Evolutionary conservation across 1,284 basidiomycete genomes (phyloP).

Genomic region (Cystobasidium sp.): DNA sequence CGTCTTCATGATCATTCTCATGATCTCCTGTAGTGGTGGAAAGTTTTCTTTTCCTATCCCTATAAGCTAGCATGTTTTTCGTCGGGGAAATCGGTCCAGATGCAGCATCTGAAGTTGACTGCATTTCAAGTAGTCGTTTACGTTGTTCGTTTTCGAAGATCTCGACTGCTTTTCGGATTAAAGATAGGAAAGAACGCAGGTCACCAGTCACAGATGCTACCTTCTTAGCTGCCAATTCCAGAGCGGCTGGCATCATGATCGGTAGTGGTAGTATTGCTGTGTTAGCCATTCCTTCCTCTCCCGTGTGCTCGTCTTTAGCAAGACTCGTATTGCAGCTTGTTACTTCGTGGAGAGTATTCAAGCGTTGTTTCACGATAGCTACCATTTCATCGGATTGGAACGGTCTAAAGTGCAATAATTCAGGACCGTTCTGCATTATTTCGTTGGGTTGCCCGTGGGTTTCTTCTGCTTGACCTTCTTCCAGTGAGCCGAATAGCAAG

Average conservation of each 20-base stretch:
- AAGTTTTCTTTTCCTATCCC: background rate
- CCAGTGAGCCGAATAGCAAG: conserved; percentile 51
- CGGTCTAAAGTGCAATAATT: conserved; percentile 58
- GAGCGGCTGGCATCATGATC: conserved; percentile 56
- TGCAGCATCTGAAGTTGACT: background rate
- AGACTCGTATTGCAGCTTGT: background rate
- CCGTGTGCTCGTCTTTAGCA: background rate
- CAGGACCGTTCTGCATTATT: conserved; percentile 49
- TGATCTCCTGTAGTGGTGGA: no score
- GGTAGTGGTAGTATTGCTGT: conserved; percentile 47
- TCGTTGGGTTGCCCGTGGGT: no score
- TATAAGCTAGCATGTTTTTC: conserved; percentile 1
- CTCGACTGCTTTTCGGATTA: conserved; percentile 57
- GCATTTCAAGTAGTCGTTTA: conserved; percentile 13
- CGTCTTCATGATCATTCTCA: background rate
- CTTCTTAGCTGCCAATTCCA: conserved; percentile 58
- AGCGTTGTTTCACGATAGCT: conserved; percentile 55
- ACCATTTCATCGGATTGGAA: conserved; percentile 57
- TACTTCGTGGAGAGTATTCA: conserved; percentile 49
- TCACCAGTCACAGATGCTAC: conserved; percentile 58
- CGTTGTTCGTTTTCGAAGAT: conserved; percentile 51
- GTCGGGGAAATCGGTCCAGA: conserved; percentile 7
- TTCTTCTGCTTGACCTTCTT: conserved; percentile 49
- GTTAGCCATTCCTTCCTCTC: background rate
- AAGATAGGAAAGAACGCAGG: conserved; percentile 57